These are phyloP conservation scores for Populus ilicifolia DNA, from an alignment of 345 rosid genomes.

Conservation along the genomic window DNA sequence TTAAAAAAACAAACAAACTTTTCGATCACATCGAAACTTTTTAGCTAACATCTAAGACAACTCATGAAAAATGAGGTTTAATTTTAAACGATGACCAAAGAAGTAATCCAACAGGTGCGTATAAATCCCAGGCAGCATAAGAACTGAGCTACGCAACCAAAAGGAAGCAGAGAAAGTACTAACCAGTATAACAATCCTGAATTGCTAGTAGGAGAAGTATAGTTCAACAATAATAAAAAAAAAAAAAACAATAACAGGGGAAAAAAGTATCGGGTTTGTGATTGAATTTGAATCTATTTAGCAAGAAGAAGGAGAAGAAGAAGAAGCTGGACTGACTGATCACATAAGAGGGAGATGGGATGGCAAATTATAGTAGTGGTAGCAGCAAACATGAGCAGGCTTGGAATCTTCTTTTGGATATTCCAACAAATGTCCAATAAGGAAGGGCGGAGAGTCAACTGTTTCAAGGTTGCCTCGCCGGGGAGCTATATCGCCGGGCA, in stretches of 20 bases:
- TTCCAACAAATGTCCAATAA: background rate
- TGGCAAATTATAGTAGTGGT: background rate
- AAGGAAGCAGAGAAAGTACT: background rate
- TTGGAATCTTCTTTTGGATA: constrained; percentile 6
- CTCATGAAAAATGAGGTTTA: background rate
- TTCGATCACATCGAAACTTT: background rate
- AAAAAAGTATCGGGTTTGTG: background rate
- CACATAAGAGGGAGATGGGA: background rate
- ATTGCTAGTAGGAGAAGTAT: background rate
- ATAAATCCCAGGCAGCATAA: background rate
- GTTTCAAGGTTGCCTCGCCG: background rate
- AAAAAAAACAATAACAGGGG: background rate
- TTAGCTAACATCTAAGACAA: background rate
- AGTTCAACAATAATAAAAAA: background rate
- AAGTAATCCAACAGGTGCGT: no score
- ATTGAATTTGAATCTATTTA: background rate
- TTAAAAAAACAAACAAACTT: background rate
- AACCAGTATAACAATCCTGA: background rate
- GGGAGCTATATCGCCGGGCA: background rate
- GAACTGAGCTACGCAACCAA: background rate
- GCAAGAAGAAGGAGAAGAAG: background rate
- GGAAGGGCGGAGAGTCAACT: background rate
- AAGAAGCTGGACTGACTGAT: background rate
- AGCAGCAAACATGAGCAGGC: background rate
- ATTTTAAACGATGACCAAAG: background rate